Evolutionary conservation across 108 stramenopile species (phyloP).

Genomic region (Skeletonema potamos): DNA sequence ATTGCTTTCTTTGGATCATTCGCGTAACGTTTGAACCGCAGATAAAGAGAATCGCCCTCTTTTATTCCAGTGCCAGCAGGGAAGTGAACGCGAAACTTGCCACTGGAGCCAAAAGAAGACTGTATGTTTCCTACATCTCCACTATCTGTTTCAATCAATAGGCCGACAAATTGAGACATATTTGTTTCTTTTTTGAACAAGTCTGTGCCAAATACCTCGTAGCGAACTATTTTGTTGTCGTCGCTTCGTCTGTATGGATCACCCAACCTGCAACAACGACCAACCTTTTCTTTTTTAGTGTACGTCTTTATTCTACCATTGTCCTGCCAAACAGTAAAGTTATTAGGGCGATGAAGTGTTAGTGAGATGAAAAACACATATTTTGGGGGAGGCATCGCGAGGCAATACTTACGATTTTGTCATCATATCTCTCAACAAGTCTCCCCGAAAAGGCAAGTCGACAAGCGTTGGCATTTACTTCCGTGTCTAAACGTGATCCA

Average conservation of each 20-base stretch:
- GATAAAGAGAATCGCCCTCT: constrained; percentile 69
- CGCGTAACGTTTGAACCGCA: constrained; percentile 82
- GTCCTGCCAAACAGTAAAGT: no score
- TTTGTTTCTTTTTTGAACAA: constrained; percentile 92
- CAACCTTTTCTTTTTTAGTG: constrained; percentile 75
- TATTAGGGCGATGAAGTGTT: no score
- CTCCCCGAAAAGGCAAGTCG: constrained; percentile 93
- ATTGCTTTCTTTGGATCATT: constrained; percentile 83
- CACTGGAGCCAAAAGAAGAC: constrained; percentile 89
- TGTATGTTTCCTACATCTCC: constrained; percentile 83
- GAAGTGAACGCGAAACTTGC: constrained; percentile 89
- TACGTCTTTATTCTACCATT: constrained; percentile 63
- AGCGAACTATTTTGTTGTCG: constrained; percentile 74
- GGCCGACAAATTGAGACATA: constrained; percentile 85
- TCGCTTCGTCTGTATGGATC: constrained; percentile 75
- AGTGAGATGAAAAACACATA: no score
- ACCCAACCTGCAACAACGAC: constrained; percentile 65
- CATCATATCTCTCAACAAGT: constrained; percentile 60
- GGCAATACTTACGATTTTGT: constrained; percentile 36
- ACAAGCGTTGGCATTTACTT: constrained; percentile 74
- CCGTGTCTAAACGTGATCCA: constrained; percentile 89
- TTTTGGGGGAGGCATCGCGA: no score
- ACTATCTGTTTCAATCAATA: constrained; percentile 74
- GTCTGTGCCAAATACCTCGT: constrained; percentile 84
- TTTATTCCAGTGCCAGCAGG: constrained; percentile 70